These are phyloP conservation scores for Neonothopanus nambi DNA, from an alignment of 1,284 basidiomycete species.

Conservation along the genomic window DNA sequence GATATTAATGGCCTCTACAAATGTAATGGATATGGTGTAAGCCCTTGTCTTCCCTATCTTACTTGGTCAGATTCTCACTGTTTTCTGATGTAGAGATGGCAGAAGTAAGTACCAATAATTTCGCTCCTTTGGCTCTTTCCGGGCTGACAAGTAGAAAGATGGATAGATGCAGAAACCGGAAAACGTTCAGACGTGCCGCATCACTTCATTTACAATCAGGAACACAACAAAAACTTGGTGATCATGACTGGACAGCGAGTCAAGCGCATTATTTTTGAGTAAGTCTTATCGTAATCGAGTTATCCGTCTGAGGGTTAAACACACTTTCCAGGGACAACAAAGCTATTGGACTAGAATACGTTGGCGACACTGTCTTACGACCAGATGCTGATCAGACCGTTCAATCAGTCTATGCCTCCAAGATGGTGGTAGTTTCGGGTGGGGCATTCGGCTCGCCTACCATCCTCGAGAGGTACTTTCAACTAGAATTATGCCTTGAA, in stretches of 20 bases:
- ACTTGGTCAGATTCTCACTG: background rate
- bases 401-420: slow-evolving; percentile 36
- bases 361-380: slow-evolving; percentile 31
- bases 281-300: no score
- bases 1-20: slow-evolving; percentile 46
- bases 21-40: slow-evolving; percentile 45
- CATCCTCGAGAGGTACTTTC: slow-evolving; percentile 45
- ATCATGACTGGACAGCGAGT: slow-evolving; percentile 41
- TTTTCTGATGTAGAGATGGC: no score
- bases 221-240: slow-evolving; percentile 41
- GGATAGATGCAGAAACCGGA: slow-evolving; percentile 51
- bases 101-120: slow-evolving; percentile 15
- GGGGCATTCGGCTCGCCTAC: slow-evolving; percentile 57
- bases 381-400: slow-evolving; percentile 2
- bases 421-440: slow-evolving; percentile 48
- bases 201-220: slow-evolving; percentile 55
- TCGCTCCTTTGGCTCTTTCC: no score
- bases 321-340: slow-evolving; percentile 40
- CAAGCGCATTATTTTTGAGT: slow-evolving; percentile 55
- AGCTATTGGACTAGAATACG: slow-evolving; percentile 59
- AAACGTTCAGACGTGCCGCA: slow-evolving; percentile 60
- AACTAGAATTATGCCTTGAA: background rate
- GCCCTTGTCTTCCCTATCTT: slow-evolving; percentile 19
- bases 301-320: background rate
- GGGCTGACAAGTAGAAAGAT: no score